phyloP scores from a whole-genome alignment of 2,329 filamentous ascomycete genomes.

The Stagonosporopsis chrysanthemi region DNA sequence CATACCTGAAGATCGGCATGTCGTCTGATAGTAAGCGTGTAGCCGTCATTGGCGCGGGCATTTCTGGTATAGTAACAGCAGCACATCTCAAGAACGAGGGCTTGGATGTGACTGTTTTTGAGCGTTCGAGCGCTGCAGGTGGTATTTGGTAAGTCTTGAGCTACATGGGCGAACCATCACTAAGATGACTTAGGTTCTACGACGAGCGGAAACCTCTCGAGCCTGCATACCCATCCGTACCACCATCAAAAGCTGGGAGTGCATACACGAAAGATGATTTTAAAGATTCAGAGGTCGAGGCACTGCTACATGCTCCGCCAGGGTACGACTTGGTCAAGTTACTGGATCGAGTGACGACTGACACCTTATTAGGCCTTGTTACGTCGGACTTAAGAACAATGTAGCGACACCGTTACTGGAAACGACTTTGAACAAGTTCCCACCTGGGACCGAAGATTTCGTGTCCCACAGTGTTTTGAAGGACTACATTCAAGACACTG shows the following conservation, averaged over 20 bases:
- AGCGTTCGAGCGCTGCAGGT: conserved; percentile 60
- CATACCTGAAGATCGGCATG: conserved; percentile 10
- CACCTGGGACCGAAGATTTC: conserved; percentile 65
- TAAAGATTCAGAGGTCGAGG: conserved; percentile 20
- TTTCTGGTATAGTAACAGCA: conserved; percentile 47
- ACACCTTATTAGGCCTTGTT: conserved; percentile 55
- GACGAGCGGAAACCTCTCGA: conserved; percentile 59
- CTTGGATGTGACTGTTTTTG: conserved; percentile 62
- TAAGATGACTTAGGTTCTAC: conserved; percentile 51
- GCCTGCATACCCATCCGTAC: conserved; percentile 54
- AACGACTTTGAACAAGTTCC: conserved; percentile 62
- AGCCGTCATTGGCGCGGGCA: conserved; percentile 49
- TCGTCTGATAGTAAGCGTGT: conserved; percentile 29
- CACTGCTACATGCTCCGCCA: conserved; percentile 58
- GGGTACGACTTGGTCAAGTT: conserved; percentile 47
- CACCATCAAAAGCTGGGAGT: conserved; percentile 29
- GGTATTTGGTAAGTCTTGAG: conserved; percentile 60
- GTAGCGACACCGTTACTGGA: conserved; percentile 60
- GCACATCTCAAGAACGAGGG: conserved; percentile 46
- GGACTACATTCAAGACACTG: conserved; percentile 68
- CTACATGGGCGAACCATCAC: neutral
- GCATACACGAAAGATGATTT: conserved; percentile 26
- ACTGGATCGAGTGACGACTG: neutral
- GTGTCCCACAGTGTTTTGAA: conserved; percentile 65
- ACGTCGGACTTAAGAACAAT: conserved; percentile 62